Percentiles rank a stretch among this genome's conserved stretches.
Evolutionary conservation across 768 basidiomycete genomes (phyloP).

Genomic region (Termitomyces sp.): DNA sequence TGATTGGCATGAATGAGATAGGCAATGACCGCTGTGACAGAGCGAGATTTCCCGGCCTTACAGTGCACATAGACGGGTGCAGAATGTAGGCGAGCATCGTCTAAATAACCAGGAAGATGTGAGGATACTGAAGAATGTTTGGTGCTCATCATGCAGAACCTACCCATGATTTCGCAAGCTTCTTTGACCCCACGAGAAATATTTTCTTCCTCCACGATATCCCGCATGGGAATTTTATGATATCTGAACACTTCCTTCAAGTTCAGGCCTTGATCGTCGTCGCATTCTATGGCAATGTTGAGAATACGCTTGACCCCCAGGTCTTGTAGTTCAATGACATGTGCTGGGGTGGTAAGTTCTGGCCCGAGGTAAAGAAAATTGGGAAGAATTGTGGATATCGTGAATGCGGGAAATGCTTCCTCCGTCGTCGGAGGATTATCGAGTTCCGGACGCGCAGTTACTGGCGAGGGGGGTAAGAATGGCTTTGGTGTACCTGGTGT

Average conservation of each 20-base stretch:
- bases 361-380: slow-evolving; percentile 90
- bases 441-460: slow-evolving; percentile 59
- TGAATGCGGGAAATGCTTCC: slow-evolving; percentile 60
- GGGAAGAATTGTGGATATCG: slow-evolving; percentile 88
- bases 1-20: slow-evolving; percentile 97
- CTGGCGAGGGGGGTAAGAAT: slow-evolving; percentile 46
- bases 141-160: slow-evolving; percentile 21
- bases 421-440: slow-evolving; percentile 56
- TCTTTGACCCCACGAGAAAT: slow-evolving; percentile 77
- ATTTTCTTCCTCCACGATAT: slow-evolving; percentile 92
- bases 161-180: slow-evolving; percentile 84
- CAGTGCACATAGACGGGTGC: slow-evolving; percentile 94
- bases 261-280: slow-evolving; percentile 70
- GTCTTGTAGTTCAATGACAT: slow-evolving; percentile 66
- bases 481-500: slow-evolving; percentile 44
- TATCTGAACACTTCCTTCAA: slow-evolving; percentile 73
- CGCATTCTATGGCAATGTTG: slow-evolving; percentile 90
- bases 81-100: slow-evolving; percentile 87
- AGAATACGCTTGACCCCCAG: slow-evolving; percentile 84
- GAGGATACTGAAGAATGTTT: neutral
- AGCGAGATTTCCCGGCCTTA: slow-evolving; percentile 92
- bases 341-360: slow-evolving; percentile 68
- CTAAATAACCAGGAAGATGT: slow-evolving; percentile 32
- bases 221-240: slow-evolving; percentile 85
- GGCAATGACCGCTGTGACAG: slow-evolving; percentile 94